Percentiles rank a stretch among this genome's conserved stretches.
These are phyloP conservation scores for Colletotrichum navitas DNA, from an alignment of 2,329 filamentous ascomycete genomes.

Conservation along the genomic window DNA sequence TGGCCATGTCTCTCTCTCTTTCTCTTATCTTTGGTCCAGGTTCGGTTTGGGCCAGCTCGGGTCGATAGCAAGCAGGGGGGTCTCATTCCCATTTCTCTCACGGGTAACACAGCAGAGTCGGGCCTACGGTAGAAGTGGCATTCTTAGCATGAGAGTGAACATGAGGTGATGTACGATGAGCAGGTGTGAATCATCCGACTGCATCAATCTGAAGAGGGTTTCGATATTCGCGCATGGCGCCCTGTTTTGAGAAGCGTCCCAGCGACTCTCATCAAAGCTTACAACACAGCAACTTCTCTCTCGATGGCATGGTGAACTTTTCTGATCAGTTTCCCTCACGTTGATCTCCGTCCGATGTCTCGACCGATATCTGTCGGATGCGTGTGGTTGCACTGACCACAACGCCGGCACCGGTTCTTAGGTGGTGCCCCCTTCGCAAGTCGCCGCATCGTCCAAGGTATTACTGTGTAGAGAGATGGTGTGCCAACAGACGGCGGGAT, in stretches of 20 bases:
- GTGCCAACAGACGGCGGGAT: slow-evolving; percentile 16
- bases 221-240: not conserved
- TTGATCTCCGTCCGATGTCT: not conserved
- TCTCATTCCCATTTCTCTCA: not conserved
- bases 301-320: slow-evolving; percentile 2
- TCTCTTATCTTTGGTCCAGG: slow-evolving; percentile 23
- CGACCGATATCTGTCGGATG: not conserved
- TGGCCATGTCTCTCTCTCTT: slow-evolving; percentile 16
- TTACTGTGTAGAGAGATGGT: not conserved
- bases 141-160: not conserved
- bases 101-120: not conserved
- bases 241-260: not conserved
- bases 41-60: not conserved
- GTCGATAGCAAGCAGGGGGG: not conserved
- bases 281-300: not conserved
- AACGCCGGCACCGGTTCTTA: not conserved
- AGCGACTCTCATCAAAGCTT: not conserved
- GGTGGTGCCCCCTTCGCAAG: slow-evolving; percentile 19
- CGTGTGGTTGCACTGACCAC: not conserved
- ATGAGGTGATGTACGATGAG: not conserved
- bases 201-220: not conserved
- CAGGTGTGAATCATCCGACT: not conserved
- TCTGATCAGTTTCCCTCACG: not conserved
- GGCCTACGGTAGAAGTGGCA: not conserved
- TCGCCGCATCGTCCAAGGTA: slow-evolving; percentile 26